Evolutionary conservation across 768 basidiomycete species (phyloP).

Genomic region (Sarcomyxa edulis): DNA sequence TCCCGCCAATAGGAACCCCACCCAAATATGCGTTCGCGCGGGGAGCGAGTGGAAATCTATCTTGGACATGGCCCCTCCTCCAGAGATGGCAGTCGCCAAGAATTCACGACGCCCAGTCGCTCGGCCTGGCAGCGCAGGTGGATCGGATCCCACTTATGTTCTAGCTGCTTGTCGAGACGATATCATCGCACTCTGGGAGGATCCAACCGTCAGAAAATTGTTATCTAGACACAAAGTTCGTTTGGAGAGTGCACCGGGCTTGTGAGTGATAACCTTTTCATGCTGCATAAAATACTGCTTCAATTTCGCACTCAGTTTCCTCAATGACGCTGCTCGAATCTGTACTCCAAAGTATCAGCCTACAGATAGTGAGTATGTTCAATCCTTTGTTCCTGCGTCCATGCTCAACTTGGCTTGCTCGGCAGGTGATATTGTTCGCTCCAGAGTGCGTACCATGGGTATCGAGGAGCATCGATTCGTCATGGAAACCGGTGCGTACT

Average conservation of each 20-base stretch:
- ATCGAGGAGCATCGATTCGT: constrained; percentile 68
- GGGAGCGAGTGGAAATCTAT: constrained; percentile 56
- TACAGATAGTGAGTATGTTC: constrained; percentile 47
- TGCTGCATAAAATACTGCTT: not conserved
- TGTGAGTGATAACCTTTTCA: constrained; percentile 40
- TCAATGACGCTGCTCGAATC: constrained; percentile 64
- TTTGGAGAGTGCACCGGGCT: constrained; percentile 62
- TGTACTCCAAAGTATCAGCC: constrained; percentile 52
- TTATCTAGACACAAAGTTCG: constrained; percentile 43
- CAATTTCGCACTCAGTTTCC: constrained; percentile 42
- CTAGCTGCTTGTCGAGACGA: constrained; percentile 53
- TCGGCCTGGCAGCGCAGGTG: constrained; percentile 4
- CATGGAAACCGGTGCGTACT: constrained; percentile 46
- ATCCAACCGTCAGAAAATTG: constrained; percentile 45
- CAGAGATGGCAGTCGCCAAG: not conserved
- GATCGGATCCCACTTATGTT: constrained; percentile 39
- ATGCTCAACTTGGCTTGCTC: constrained; percentile 4
- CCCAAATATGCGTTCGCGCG: constrained; percentile 47
- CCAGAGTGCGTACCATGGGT: constrained; percentile 67
- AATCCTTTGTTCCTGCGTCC: not conserved
- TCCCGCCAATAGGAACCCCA: constrained; percentile 32
- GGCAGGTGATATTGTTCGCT: constrained; percentile 69
- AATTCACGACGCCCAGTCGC: not conserved
- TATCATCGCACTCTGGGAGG: constrained; percentile 58
- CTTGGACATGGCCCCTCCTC: constrained; percentile 19